phyloP scores from a whole-genome alignment of 2,329 filamentous ascomycete genomes.

The Neonectria sp. region DNA sequence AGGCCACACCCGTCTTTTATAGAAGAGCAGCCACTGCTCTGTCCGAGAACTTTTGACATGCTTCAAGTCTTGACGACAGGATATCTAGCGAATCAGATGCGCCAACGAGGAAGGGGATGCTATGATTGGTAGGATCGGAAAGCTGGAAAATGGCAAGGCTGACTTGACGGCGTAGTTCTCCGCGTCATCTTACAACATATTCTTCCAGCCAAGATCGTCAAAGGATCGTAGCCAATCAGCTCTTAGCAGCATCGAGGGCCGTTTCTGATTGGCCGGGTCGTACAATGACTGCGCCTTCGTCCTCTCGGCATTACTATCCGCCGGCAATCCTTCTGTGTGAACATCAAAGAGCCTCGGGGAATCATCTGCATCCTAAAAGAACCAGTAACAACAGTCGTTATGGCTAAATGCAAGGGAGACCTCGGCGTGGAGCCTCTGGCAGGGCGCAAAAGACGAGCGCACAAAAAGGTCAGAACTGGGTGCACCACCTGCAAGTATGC shows the following conservation, averaged over 20 bases:
- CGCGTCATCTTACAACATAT: slow-evolving; percentile 4
- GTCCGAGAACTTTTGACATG: background rate
- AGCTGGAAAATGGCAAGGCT: background rate
- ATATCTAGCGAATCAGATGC: background rate
- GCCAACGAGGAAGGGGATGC: background rate
- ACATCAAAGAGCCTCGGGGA: background rate
- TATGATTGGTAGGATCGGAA: slow-evolving; percentile 17
- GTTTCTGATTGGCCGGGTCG: slow-evolving; percentile 14
- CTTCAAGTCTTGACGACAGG: background rate
- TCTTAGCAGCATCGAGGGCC: background rate
- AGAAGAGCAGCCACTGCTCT: background rate
- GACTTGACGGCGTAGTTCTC: background rate
- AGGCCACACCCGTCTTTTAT: background rate
- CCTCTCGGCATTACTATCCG: background rate
- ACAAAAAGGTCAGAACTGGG: background rate
- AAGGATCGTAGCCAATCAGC: slow-evolving; percentile 7
- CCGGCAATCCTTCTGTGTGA: background rate
- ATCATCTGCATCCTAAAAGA: background rate
- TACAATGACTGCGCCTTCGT: background rate
- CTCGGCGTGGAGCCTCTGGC: background rate
- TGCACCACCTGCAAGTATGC: slow-evolving; percentile 1
- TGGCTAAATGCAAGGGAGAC: background rate
- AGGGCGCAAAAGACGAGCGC: background rate
- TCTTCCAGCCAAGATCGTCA: background rate
- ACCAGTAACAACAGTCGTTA: background rate